Conservation (phyloP, 306 rosid genomes). For the Lathyrus tuberosus region DNA sequence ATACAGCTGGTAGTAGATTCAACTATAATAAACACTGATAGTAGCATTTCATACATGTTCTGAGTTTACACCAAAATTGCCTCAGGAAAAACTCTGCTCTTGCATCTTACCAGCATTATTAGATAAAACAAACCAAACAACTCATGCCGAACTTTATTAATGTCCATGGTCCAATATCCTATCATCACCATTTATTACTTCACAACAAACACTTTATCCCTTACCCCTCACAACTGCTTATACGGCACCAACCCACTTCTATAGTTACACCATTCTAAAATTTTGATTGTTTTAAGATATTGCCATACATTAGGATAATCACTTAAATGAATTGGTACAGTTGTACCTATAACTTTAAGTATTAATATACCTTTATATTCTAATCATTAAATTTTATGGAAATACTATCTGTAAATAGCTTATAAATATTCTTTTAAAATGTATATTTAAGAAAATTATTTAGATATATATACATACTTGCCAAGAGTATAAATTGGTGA, state of each 20-base stretch:
- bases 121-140: neutral
- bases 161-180: neutral
- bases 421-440: no score
- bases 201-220: neutral
- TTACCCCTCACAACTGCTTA: neutral
- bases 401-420: no score
- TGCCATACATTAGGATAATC: no score
- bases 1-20: neutral
- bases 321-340: no score
- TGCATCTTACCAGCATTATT: neutral
- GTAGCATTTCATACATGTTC: neutral
- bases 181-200: neutral
- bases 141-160: slow-evolving; percentile 9
- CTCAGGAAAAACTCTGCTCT: neutral
- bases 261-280: neutral
- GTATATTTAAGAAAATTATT: no score
- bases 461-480: no score
- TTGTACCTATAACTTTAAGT: no score
- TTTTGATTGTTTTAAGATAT: no score
- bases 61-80: neutral
- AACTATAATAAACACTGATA: slow-evolving; percentile 3
- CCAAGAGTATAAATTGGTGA: no score
- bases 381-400: no score
- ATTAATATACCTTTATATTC: no score
- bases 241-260: neutral